Conservation (phyloP, 2,329 filamentous ascomycete species). For the Verticillium albo-atrum region DNA sequence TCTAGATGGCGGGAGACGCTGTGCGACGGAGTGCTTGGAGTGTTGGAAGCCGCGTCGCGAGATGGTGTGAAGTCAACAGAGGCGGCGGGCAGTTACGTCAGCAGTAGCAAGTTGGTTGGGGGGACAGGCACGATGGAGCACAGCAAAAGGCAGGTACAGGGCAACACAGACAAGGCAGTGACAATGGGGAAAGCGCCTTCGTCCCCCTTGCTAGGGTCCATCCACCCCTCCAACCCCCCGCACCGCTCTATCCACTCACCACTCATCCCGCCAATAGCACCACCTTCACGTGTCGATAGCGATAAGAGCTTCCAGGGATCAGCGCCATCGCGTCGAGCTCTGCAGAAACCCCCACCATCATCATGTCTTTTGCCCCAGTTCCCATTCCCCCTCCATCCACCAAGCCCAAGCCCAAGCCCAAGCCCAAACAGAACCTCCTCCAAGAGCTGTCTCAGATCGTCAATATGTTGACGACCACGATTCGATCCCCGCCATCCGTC, state of each 20-base stretch:
- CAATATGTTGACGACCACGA: conserved; percentile 46
- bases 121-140: not conserved
- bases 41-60: not conserved
- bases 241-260: not conserved
- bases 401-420: not conserved
- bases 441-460: conserved; percentile 3
- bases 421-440: not conserved
- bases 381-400: not conserved
- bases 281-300: not conserved
- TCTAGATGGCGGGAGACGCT: not conserved
- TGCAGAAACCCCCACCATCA: no score
- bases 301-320: not conserved
- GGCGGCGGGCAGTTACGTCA: not conserved
- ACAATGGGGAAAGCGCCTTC: not conserved
- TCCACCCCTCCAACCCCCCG: not conserved
- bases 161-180: not conserved
- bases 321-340: not conserved
- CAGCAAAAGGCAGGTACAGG: not conserved
- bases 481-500: conserved; percentile 50
- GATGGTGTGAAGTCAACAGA: not conserved
- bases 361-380: not conserved
- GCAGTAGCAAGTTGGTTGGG: no score
- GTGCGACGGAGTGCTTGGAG: not conserved
- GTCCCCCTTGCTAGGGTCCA: not conserved
- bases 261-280: not conserved